phyloP scores from a whole-genome alignment of 495 filamentous ascomycete genomes.

The Glarea lozoyensis region DNA sequence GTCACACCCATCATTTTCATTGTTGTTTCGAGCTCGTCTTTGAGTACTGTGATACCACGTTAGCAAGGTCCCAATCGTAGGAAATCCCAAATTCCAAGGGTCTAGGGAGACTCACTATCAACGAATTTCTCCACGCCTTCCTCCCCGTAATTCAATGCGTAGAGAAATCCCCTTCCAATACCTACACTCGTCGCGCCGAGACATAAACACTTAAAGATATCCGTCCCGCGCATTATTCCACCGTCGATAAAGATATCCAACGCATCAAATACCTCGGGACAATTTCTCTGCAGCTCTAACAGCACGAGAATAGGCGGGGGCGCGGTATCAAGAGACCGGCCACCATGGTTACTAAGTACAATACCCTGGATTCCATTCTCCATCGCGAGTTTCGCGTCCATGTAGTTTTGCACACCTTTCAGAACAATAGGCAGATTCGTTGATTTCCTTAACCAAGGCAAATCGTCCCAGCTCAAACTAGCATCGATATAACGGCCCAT shows the following conservation, averaged over 20 bases:
- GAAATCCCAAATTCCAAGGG: not conserved
- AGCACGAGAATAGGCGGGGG: slow-evolving; percentile 52
- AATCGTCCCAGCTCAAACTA: slow-evolving; percentile 66
- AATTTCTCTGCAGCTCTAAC: slow-evolving; percentile 53
- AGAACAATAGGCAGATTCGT: slow-evolving; percentile 44
- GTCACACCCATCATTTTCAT: slow-evolving; percentile 76
- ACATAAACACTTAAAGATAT: slow-evolving; percentile 62
- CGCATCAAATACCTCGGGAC: slow-evolving; percentile 49
- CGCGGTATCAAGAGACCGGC: slow-evolving; percentile 54
- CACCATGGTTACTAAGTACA: slow-evolving; percentile 60
- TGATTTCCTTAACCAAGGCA: slow-evolving; percentile 41
- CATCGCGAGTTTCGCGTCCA: slow-evolving; percentile 49
- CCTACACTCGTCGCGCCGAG: slow-evolving; percentile 57
- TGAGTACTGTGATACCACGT: slow-evolving; percentile 45
- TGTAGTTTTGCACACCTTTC: slow-evolving; percentile 56
- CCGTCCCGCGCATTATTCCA: slow-evolving; percentile 52
- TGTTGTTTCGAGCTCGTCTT: slow-evolving; percentile 68
- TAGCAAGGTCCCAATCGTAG: not conserved
- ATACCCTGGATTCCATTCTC: slow-evolving; percentile 51
- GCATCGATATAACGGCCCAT: slow-evolving; percentile 69
- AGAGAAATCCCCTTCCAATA: slow-evolving; percentile 55
- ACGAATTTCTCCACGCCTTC: slow-evolving; percentile 62
- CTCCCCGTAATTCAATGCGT: slow-evolving; percentile 59
- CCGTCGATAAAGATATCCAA: slow-evolving; percentile 63
- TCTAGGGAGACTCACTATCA: slow-evolving; percentile 40